phyloP scores from a whole-genome alignment of 2,329 filamentous ascomycete species.

The Neofusicoccum ribis region DNA sequence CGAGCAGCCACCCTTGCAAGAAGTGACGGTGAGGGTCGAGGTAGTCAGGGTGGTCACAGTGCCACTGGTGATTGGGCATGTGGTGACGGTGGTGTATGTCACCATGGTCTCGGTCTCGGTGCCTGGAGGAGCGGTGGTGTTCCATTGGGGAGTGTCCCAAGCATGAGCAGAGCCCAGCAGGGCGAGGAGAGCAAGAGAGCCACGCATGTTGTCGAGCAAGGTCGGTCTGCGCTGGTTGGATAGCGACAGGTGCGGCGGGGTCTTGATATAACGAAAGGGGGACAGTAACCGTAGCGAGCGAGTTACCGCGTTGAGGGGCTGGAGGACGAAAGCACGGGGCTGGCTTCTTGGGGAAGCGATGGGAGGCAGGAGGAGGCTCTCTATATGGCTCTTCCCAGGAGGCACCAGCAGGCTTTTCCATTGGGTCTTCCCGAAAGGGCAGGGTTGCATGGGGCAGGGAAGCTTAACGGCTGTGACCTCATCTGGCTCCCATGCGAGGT shows the following conservation, averaged over 20 bases:
- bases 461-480: conserved; percentile 11
- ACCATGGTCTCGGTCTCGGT: conserved; percentile 9
- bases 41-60: conserved; percentile 17
- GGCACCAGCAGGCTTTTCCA: conserved; percentile 3
- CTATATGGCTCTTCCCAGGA: neutral
- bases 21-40: conserved; percentile 21
- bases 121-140: neutral
- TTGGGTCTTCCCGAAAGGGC: neutral
- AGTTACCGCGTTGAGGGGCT: conserved; percentile 26
- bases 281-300: conserved; percentile 41
- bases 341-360: neutral
- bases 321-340: neutral
- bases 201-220: conserved; percentile 30
- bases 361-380: conserved; percentile 9
- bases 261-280: conserved; percentile 30
- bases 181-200: conserved; percentile 31
- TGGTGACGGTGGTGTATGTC: conserved; percentile 19
- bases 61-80: conserved; percentile 20
- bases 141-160: neutral
- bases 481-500: conserved; percentile 4
- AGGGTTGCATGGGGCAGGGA: conserved; percentile 3
- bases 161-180: conserved; percentile 34
- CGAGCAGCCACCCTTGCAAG: conserved; percentile 17
- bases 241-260: conserved; percentile 12
- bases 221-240: conserved; percentile 3